Conservation (phyloP, 495 filamentous ascomycete species). For the Penicillium bialowiezense region DNA sequence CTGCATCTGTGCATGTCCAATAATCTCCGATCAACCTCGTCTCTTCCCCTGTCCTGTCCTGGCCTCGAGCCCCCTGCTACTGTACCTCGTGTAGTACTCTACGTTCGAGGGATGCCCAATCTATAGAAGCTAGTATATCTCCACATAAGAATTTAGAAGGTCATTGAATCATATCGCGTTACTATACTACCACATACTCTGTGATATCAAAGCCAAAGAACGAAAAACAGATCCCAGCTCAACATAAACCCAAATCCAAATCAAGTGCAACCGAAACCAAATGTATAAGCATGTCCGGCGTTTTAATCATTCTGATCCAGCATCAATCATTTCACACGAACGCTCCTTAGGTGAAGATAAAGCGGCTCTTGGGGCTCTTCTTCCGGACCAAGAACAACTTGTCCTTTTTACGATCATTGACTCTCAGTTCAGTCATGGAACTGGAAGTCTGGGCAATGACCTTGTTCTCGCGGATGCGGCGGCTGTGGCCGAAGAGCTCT, state of each 20-base stretch:
- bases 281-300: slow-evolving; percentile 2
- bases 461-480: slow-evolving; percentile 55
- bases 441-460: slow-evolving; percentile 41
- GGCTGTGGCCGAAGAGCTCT: slow-evolving; percentile 69
- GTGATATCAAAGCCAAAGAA: slow-evolving; percentile 1
- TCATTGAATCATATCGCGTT: slow-evolving; percentile 32
- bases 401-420: slow-evolving; percentile 52
- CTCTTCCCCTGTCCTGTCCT: too few species aligned
- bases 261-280: slow-evolving; percentile 10
- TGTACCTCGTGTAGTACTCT: too few species aligned
- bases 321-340: slow-evolving; percentile 1
- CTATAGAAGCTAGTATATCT: too few species aligned
- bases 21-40: background rate
- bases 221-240: slow-evolving; percentile 25
- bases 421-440: slow-evolving; percentile 45
- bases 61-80: too few species aligned
- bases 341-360: slow-evolving; percentile 32
- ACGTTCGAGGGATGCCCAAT: too few species aligned
- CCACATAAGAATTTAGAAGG: too few species aligned
- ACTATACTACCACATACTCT: slow-evolving; percentile 15
- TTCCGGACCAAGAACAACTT: slow-evolving; percentile 62
- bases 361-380: slow-evolving; percentile 45
- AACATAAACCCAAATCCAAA: slow-evolving; percentile 13
- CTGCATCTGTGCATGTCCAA: background rate
- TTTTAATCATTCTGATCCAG: too few species aligned